These are phyloP conservation scores for Biancaea sappan DNA, from an alignment of 306 rosid genomes.

Conservation along the genomic window DNA sequence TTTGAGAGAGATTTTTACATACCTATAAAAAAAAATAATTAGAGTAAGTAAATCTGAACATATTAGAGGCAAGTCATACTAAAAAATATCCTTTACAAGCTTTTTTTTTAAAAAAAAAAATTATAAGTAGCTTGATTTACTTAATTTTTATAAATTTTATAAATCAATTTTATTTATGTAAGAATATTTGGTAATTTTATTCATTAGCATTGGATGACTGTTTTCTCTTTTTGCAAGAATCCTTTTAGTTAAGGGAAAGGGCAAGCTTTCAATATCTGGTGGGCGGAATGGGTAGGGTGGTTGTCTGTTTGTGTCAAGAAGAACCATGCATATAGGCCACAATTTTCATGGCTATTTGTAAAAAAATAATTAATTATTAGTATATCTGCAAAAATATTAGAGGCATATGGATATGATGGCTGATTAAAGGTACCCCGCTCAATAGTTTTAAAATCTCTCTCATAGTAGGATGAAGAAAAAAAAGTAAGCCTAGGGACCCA, in stretches of 20 bases:
- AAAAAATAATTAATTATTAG: not conserved
- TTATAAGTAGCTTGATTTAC: not conserved
- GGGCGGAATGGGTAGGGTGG: not conserved
- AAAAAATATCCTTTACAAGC: too few relatives aligned
- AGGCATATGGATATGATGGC: conserved; percentile 17
- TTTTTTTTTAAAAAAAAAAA: too few relatives aligned
- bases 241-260: not conserved
- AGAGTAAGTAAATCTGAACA: too few relatives aligned
- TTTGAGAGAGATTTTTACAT: not conserved
- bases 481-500: conserved; percentile 41
- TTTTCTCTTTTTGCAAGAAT: not conserved
- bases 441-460: conserved; percentile 36
- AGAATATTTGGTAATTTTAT: not conserved
- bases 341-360: not conserved
- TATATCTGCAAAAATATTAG: conserved; percentile 5
- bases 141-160: too few relatives aligned
- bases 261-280: not conserved
- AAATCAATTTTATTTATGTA: not conserved
- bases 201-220: not conserved
- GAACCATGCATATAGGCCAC: not conserved
- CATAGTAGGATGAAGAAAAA: conserved; percentile 25
- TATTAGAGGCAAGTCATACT: too few relatives aligned
- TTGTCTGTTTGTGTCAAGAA: not conserved
- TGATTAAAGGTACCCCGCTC: conserved; percentile 28
- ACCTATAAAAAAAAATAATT: too few relatives aligned